Percentiles rank a stretch among this genome's conserved stretches.
Conservation (phyloP, 768 basidiomycete species). For the Xerocomus potaroensis region DNA sequence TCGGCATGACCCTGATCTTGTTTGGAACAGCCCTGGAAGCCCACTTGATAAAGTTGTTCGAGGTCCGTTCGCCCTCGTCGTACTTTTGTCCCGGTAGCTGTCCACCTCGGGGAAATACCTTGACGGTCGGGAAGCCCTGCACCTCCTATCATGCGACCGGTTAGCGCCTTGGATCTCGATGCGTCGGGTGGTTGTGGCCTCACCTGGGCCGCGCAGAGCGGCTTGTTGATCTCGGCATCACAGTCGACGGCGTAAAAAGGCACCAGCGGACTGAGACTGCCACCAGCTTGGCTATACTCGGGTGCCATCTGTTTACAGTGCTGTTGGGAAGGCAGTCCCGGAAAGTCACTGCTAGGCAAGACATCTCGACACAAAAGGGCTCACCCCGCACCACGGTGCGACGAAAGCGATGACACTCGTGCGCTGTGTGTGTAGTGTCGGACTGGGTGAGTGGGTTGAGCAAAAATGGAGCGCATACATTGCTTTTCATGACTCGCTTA, state of each 20-base stretch:
- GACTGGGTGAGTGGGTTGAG: not conserved
- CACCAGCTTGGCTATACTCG: constrained; percentile 79
- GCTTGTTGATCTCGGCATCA: constrained; percentile 76
- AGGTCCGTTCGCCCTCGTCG: constrained; percentile 64
- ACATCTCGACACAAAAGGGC: constrained; percentile 21
- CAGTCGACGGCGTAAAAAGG: constrained; percentile 94
- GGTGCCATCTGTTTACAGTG: constrained; percentile 86
- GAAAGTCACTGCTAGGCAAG: too few relatives aligned
- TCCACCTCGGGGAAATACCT: constrained; percentile 80
- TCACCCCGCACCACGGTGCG: constrained; percentile 91
- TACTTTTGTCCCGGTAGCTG: constrained; percentile 60
- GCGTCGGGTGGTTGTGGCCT: not conserved
- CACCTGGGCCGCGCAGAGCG: constrained; percentile 76
- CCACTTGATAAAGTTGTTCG: constrained; percentile 70
- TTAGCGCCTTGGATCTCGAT: not conserved
- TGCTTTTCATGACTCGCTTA: constrained; percentile 66
- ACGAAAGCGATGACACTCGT: constrained; percentile 85
- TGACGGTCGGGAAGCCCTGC: constrained; percentile 92
- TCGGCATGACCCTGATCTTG: constrained; percentile 56
- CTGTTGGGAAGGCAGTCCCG: too few relatives aligned
- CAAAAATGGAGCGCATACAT: constrained; percentile 46
- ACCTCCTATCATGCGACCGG: constrained; percentile 44
- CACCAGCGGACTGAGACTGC: constrained; percentile 73
- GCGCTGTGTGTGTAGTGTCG: constrained; percentile 39
- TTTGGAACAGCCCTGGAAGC: constrained; percentile 72